phyloP scores from a whole-genome alignment of 208 protist genomes.

The Polymyxa betae region DNA sequence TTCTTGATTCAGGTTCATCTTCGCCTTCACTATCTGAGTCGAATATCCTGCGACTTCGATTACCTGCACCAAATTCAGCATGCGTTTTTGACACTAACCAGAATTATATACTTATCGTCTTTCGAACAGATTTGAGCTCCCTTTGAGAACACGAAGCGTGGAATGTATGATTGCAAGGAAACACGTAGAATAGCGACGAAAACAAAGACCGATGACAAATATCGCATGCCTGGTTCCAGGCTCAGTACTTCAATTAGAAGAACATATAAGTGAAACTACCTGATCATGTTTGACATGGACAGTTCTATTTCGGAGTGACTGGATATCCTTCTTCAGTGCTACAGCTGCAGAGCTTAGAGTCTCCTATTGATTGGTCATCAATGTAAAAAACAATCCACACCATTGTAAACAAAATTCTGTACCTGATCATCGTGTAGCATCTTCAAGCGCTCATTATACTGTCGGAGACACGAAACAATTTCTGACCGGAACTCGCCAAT shows the following conservation, averaged over 20 bases:
- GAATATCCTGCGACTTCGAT: neutral
- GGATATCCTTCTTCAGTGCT: neutral
- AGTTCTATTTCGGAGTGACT: neutral
- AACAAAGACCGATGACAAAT: constrained; percentile 20
- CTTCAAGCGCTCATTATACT: neutral
- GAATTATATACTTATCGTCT: neutral
- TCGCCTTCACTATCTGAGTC: constrained; percentile 28
- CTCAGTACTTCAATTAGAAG: neutral
- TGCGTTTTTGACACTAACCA: neutral
- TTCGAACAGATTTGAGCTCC: neutral
- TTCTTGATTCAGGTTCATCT: neutral
- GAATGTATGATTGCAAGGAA: neutral
- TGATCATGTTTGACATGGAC: neutral
- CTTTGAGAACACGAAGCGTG: neutral
- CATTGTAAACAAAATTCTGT: neutral
- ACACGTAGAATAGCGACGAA: neutral
- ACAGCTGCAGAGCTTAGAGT: constrained; percentile 12
- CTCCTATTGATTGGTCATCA: neutral
- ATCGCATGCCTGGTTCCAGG: neutral
- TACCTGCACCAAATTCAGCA: neutral
- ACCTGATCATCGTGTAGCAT: neutral
- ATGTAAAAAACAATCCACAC: neutral
- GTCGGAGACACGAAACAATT: neutral
- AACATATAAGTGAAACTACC: neutral
- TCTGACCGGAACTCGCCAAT: constrained; percentile 43